A percentile compares a stretch with the other conserved stretches of the same genome.
Conservation (phyloP, 495 filamentous ascomycete species). For the Penicillium samsonianum region DNA sequence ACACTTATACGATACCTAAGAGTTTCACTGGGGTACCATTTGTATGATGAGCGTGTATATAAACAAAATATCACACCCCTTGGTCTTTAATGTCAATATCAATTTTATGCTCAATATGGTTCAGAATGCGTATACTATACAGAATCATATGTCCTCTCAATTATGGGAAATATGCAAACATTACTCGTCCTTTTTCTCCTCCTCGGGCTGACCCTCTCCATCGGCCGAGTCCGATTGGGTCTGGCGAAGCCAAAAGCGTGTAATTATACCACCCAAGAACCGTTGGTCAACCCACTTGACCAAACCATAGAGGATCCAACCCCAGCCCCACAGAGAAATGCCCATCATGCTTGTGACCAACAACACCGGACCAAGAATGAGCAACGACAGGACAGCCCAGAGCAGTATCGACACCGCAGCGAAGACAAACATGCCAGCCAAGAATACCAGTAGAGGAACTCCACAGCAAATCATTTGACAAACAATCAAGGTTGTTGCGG, state of each 20-base stretch:
- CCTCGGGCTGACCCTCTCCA: slow-evolving; percentile 3
- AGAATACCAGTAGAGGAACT: slow-evolving; percentile 38
- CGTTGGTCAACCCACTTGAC: slow-evolving; percentile 38
- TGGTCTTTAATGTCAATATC: not conserved
- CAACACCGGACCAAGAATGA: slow-evolving; percentile 41
- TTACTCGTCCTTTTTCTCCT: slow-evolving; percentile 6
- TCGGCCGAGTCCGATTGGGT: slow-evolving; percentile 8
- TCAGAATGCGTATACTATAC: not conserved
- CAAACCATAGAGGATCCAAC: slow-evolving; percentile 43
- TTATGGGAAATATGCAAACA: not conserved
- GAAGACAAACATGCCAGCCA: slow-evolving; percentile 39
- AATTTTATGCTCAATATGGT: not conserved
- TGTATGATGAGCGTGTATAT: slow-evolving; percentile 15
- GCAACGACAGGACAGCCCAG: slow-evolving; percentile 37
- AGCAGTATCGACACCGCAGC: slow-evolving; percentile 38
- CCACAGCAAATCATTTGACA: slow-evolving; percentile 44
- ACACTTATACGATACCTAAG: slow-evolving; percentile 36
- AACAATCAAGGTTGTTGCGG: slow-evolving; percentile 37
- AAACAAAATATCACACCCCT: not conserved
- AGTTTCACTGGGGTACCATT: slow-evolving; percentile 29
- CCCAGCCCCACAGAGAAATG: slow-evolving; percentile 43
- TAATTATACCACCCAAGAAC: slow-evolving; percentile 38
- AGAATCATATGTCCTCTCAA: not conserved
- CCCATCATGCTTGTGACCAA: slow-evolving; percentile 42
- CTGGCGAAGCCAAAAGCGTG: slow-evolving; percentile 33